These are phyloP conservation scores for Saccharomycopsis amapae DNA, from an alignment of 805 yeast species.

Conservation along the genomic window DNA sequence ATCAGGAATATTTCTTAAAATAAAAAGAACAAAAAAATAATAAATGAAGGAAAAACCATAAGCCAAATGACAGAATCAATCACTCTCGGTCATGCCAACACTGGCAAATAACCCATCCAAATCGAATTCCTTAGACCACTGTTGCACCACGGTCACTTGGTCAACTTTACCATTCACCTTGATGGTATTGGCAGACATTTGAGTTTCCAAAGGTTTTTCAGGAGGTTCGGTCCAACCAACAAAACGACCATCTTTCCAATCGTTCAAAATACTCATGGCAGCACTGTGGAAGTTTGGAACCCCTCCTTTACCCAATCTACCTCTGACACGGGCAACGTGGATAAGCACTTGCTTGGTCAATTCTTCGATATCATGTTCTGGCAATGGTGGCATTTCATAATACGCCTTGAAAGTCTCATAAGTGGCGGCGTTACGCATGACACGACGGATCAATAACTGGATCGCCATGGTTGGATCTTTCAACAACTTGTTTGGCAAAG, in stretches of 20 bases:
- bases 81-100: conserved; percentile 24
- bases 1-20: background rate
- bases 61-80: background rate
- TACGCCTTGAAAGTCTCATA: conserved; percentile 57
- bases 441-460: conserved; percentile 63
- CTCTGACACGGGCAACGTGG: conserved; percentile 87
- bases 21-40: background rate
- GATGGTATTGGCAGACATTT: conserved; percentile 37
- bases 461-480: conserved; percentile 82
- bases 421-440: conserved; percentile 65
- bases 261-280: conserved; percentile 73
- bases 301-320: conserved; percentile 90
- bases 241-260: conserved; percentile 96
- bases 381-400: conserved; percentile 76
- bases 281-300: conserved; percentile 84
- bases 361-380: conserved; percentile 54
- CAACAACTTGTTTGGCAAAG: conserved; percentile 81
- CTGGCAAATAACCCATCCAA: conserved; percentile 67
- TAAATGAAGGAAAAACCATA: background rate
- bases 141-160: conserved; percentile 71
- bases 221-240: conserved; percentile 84
- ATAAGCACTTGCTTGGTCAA: conserved; percentile 82
- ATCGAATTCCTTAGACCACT: conserved; percentile 94
- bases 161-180: conserved; percentile 39
- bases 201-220: conserved; percentile 20